These are phyloP conservation scores for Boletus patriciae DNA, from an alignment of 768 basidiomycete genomes.

Conservation along the genomic window DNA sequence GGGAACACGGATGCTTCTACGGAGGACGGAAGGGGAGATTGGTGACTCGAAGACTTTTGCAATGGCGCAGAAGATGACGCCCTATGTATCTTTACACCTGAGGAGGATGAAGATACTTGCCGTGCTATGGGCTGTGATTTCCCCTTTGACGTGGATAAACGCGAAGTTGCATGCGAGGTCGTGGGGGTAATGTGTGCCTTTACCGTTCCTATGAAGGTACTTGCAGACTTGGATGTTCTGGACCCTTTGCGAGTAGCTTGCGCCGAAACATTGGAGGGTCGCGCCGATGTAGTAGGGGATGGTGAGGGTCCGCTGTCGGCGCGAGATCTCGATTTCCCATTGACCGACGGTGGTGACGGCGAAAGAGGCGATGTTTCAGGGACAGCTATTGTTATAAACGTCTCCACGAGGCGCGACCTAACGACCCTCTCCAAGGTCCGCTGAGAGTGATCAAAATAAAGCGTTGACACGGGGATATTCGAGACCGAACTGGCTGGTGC, in stretches of 20 bases:
- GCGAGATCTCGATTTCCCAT: slow-evolving; percentile 22
- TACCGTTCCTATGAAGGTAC: slow-evolving; percentile 7
- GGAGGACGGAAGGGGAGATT: slow-evolving; percentile 22
- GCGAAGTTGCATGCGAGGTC: slow-evolving; percentile 8
- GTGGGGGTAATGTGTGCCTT: slow-evolving; percentile 16
- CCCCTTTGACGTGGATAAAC: slow-evolving; percentile 12
- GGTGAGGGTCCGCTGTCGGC: slow-evolving; percentile 28
- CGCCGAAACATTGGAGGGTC: not conserved
- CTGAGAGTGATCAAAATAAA: slow-evolving; percentile 65
- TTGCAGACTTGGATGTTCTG: slow-evolving; percentile 15
- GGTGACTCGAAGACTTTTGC: slow-evolving; percentile 28
- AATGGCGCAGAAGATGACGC: slow-evolving; percentile 25
- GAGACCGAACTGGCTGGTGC: slow-evolving; percentile 6
- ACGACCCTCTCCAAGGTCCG: slow-evolving; percentile 67
- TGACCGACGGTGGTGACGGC: slow-evolving; percentile 30
- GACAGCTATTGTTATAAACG: slow-evolving; percentile 63
- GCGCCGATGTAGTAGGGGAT: not conserved
- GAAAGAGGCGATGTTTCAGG: slow-evolving; percentile 27
- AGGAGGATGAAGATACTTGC: slow-evolving; percentile 17
- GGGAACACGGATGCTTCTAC: slow-evolving; percentile 13
- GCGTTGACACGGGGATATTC: slow-evolving; percentile 26
- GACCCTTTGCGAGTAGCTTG: slow-evolving; percentile 16
- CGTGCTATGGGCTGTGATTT: slow-evolving; percentile 21
- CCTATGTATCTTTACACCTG: slow-evolving; percentile 22
- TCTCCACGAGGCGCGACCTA: slow-evolving; percentile 72